These are phyloP conservation scores for Termitomyces sp. DNA, from an alignment of 768 basidiomycete genomes.

Conservation along the genomic window DNA sequence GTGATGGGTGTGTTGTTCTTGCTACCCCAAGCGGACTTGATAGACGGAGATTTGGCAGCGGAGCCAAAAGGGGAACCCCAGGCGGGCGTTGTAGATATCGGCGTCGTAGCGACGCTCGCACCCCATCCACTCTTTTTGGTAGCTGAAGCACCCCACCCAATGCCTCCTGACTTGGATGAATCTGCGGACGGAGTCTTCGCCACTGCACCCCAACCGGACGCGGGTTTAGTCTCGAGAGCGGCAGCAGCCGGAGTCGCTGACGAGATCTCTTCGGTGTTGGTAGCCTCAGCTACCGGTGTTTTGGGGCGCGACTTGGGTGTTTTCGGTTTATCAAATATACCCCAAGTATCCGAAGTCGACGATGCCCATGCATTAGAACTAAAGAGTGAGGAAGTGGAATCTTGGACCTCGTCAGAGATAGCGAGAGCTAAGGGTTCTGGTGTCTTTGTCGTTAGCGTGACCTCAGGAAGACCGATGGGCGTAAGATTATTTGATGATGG, in stretches of 20 bases:
- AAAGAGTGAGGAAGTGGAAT: constrained; percentile 11
- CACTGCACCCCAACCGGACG: constrained; percentile 5
- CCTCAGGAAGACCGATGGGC: constrained; percentile 13
- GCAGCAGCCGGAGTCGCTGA: neutral
- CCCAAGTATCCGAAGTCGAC: constrained; percentile 5
- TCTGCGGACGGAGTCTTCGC: constrained; percentile 6
- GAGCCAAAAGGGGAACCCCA: constrained; percentile 9
- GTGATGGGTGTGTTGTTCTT: constrained; percentile 8
- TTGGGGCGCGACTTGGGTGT: constrained; percentile 12
- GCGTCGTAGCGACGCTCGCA: neutral
- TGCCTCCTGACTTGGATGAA: constrained; percentile 1
- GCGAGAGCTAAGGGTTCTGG: constrained; percentile 4
- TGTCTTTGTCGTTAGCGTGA: constrained; percentile 10
- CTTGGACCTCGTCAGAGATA: constrained; percentile 5
- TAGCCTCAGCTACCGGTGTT: constrained; percentile 3
- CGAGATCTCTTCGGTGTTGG: constrained; percentile 5
- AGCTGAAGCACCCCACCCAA: constrained; percentile 8
- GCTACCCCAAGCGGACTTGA: constrained; percentile 7
- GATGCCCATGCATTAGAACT: constrained; percentile 3
- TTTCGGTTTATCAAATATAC: constrained; percentile 5
- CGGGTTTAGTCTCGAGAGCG: neutral
- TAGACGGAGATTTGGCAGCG: constrained; percentile 2
- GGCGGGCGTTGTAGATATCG: neutral
- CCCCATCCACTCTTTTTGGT: constrained; percentile 10
- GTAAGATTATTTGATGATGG: constrained; percentile 10